Evolutionary conservation across 2,329 filamentous ascomycete genomes (phyloP), one percentile per base, ranked within the genome.

Genomic region (Colletotrichum caudatum): DNA sequence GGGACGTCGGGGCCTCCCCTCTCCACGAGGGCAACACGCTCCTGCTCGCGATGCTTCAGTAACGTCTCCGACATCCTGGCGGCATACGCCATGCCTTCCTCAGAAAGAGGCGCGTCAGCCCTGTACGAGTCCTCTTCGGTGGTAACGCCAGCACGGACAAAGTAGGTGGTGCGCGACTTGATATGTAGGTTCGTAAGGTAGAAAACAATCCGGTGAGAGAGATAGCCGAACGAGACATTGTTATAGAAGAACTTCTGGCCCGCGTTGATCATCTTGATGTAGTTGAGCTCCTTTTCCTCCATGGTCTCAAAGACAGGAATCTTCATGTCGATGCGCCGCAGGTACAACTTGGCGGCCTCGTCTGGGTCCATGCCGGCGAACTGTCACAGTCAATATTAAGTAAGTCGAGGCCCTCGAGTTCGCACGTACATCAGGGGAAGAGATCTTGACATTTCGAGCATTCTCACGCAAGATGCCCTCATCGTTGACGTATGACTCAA

Each of bases 221-320:
- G 88, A 79, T 99, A 99, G 76, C 95, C 95, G 81, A 99, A 98
- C 78, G 92, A 95, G 80, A 96, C 93, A 76, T 98, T 98, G 84
- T 99, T 99, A 82, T 98, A 95, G 76, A 95, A 92, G 78, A 99
- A 92, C 75, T 94, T 91, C 78, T 95, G 91, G 56, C 96, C 96
- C 9, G 96, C 96, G 76, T 99, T 99, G 80, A 98, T 97, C 95
- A 99, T 98, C 85, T 97, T 98, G 84, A 99, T 95, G 83, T 95
- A 99, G 80, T 98, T 97, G 74, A 99, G 87, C 75, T 98, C 95
- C 39, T 88, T 87, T 81, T 99, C 96, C 77, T 95, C 89, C 94
- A 99, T 98, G 1, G 94, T 97, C 83, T 99, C 95, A 76, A 97
- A 99, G 71, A 95, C 92, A 26, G 96, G 96, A 71, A 99, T 99